Percentiles rank a stretch among this genome's conserved stretches.
Evolutionary conservation across 2,329 filamentous ascomycete species (phyloP).

Genomic region (Hysterium pulicare): DNA sequence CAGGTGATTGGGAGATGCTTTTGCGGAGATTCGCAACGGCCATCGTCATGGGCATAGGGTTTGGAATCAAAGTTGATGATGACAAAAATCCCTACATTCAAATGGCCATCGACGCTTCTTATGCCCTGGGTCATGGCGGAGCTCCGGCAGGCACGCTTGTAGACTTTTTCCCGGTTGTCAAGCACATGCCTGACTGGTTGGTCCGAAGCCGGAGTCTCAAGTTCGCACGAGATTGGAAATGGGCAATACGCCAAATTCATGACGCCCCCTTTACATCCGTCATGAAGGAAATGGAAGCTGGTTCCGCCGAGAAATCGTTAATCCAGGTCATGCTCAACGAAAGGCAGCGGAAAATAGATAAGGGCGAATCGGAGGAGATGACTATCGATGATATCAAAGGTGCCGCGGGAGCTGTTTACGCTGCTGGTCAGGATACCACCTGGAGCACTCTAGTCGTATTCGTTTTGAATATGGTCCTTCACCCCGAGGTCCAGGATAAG

Average conservation of each 20-base stretch:
- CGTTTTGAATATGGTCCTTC: constrained; percentile 43
- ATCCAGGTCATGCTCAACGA: constrained; percentile 27
- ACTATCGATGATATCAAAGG: constrained; percentile 49
- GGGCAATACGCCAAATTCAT: too few species aligned
- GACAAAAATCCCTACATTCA: constrained; percentile 43
- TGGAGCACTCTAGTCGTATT: constrained; percentile 42
- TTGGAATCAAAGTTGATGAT: constrained; percentile 40
- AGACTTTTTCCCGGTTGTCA: constrained; percentile 49
- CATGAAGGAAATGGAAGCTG: constrained; percentile 19
- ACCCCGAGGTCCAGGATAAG: constrained; percentile 45
- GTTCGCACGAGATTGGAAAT: too few species aligned
- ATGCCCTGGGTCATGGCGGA: constrained; percentile 23
- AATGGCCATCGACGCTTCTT: constrained; percentile 30
- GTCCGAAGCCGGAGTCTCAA: too few species aligned
- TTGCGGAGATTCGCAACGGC: constrained; percentile 41
- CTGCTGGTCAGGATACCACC: constrained; percentile 48
- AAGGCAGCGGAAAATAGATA: constrained; percentile 24
- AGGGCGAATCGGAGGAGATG: constrained; percentile 30
- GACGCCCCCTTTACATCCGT: constrained; percentile 38
- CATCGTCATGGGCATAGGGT: constrained; percentile 44
- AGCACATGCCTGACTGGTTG: too few species aligned
- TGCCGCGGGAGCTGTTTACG: constrained; percentile 48
- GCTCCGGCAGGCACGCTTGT: constrained; percentile 39
- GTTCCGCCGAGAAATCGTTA: too few species aligned
- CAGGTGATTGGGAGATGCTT: constrained; percentile 37